These are phyloP conservation scores for Amanita brunnescens DNA, from an alignment of 768 basidiomycete genomes.

Conservation along the genomic window DNA sequence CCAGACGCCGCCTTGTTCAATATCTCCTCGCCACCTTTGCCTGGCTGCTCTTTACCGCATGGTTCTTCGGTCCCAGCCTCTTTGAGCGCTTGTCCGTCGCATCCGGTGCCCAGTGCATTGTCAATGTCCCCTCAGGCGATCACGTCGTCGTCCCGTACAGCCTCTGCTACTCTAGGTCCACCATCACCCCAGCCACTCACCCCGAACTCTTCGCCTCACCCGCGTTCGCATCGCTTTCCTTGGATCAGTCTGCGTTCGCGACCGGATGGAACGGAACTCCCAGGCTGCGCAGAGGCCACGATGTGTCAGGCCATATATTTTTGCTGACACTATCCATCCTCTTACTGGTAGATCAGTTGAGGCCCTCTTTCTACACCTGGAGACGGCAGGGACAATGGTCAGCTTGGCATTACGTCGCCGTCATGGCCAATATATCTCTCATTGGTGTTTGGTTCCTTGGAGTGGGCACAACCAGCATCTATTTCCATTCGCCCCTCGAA, in stretches of 20 bases:
- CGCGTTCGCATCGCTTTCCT: constrained; percentile 18
- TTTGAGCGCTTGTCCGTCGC: constrained; percentile 53
- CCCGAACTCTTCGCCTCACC: constrained; percentile 48
- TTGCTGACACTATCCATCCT: constrained; percentile 72
- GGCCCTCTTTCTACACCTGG: constrained; percentile 36
- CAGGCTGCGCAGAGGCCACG: constrained; percentile 72
- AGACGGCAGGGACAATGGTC: constrained; percentile 25
- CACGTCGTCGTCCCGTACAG: constrained; percentile 45
- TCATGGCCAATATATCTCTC: constrained; percentile 36
- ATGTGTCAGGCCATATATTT: constrained; percentile 92
- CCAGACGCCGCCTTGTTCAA: constrained; percentile 34
- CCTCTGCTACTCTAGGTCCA: constrained; percentile 43
- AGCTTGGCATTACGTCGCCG: constrained; percentile 36
- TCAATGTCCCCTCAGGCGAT: constrained; percentile 49
- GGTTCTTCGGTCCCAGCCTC: constrained; percentile 85
- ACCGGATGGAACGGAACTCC: constrained; percentile 43
- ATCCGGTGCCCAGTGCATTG: constrained; percentile 74
- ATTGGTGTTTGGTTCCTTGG: constrained; percentile 67
- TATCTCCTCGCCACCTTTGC: constrained; percentile 51
- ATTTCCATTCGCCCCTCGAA: constrained; percentile 86
- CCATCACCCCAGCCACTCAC: constrained; percentile 52
- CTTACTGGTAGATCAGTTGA: constrained; percentile 72
- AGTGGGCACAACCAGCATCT: constrained; percentile 71
- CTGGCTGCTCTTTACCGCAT: constrained; percentile 71
- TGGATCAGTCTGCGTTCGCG: constrained; percentile 20